Base-by-base conservation (phyloP, 768 basidiomycete genomes). In the Pulveroboletus sp. region DNA sequence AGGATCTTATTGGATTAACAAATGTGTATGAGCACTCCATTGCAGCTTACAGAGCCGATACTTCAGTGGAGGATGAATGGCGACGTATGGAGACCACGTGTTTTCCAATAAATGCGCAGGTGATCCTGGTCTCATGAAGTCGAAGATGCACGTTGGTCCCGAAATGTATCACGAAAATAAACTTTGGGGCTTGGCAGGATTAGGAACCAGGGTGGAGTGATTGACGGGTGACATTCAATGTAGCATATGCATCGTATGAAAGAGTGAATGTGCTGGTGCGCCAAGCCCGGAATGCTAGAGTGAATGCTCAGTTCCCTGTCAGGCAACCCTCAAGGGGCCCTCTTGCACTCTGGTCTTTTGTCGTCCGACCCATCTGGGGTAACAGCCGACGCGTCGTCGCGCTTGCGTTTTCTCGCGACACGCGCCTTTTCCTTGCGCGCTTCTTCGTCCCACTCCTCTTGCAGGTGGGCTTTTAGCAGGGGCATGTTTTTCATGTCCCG, bases 401-500 rank as follows among this genome's bases (percentile, higher is more conserved):
- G 57, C 48, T 76, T 76, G 52, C 73, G 68, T 62, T 76, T 75
- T 43, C 67, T 71, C 58, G 69, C 70, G 15, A 62, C 63, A 49
- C 63, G 75, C 33, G 66, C 68, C 54, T 74, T 77, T 58, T 72
- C 74, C 43, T 67, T 69, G 40, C 64, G 68, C 17, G 65, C 71
- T 46, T 76, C 67, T 43, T 72, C 70, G 33, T 84, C 77, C 77
- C 82, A 89, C 62, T 93, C 89, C 57, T 79, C 76, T 62, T 84
- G 78, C 8, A 94, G 72, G 63, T 95, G 93, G 9, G 64, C 65
- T 60, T 90, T 92, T 43, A 95, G 70, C 32, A 72, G 68, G 0
- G 90, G 89, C 51, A 94, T 86, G 52, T 83, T 89, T 58, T 79
- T 83, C 67, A 82, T 71, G 50, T 70, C 66, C 36, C 74, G 65